phyloP scores from a whole-genome alignment of 2,329 filamentous ascomycete species.

The Sphaceloma murrayae region DNA sequence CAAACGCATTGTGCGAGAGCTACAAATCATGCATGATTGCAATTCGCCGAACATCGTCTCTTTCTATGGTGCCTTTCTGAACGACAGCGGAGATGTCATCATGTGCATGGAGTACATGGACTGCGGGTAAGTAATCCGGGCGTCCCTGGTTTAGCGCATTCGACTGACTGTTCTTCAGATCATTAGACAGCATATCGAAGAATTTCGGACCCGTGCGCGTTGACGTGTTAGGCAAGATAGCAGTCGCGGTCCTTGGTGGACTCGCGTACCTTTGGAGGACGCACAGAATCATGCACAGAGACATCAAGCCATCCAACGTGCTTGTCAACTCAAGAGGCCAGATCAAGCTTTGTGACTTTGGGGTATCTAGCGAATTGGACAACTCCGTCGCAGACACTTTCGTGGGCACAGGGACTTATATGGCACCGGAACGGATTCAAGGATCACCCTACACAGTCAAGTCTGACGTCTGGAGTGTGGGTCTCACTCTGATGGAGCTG shows the following conservation, averaged over 20 bases:
- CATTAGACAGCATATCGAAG: slow-evolving; percentile 85
- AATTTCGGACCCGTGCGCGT: slow-evolving; percentile 92
- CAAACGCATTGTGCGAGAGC: slow-evolving; percentile 90
- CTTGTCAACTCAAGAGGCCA: slow-evolving; percentile 86
- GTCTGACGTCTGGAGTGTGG: slow-evolving; percentile 98
- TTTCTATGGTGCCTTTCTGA: slow-evolving; percentile 95
- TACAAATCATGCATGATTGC: slow-evolving; percentile 97
- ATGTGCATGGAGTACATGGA: slow-evolving; percentile 99
- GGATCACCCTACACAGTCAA: slow-evolving; percentile 96
- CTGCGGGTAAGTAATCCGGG: slow-evolving; percentile 62
- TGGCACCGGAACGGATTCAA: slow-evolving; percentile 96
- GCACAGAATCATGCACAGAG: slow-evolving; percentile 97
- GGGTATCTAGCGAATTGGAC: slow-evolving; percentile 94
- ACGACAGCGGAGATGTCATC: slow-evolving; percentile 93
- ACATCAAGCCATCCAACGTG: slow-evolving; percentile 98
- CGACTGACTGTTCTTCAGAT: slow-evolving; percentile 45
- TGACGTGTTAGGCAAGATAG: slow-evolving; percentile 94
- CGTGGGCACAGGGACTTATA: slow-evolving; percentile 96
- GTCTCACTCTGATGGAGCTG: slow-evolving; percentile 88
- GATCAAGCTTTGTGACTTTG: slow-evolving; percentile 98
- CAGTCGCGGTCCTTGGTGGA: slow-evolving; percentile 86
- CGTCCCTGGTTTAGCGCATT: slow-evolving; percentile 16
- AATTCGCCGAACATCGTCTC: slow-evolving; percentile 95
- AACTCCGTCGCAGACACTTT: slow-evolving; percentile 98
- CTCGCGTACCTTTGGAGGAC: slow-evolving; percentile 90